Evolutionary conservation across 2,329 filamentous ascomycete species (phyloP).

Genomic region (Chaetomiaceae sp.): DNA sequence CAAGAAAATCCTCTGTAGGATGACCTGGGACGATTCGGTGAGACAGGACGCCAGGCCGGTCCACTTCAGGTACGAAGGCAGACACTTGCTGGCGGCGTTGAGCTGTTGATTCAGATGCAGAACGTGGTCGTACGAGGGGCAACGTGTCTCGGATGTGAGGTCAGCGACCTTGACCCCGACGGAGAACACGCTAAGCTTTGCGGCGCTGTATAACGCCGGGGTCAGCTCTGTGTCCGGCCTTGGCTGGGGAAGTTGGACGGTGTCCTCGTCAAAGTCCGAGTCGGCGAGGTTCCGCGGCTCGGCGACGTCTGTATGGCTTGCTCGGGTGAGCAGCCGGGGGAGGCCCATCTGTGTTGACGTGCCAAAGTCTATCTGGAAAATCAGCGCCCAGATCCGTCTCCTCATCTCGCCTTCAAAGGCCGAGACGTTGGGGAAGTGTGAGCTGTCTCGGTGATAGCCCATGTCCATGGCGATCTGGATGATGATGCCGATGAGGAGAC

Average conservation of each 20-base stretch:
- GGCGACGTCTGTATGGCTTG: constrained; percentile 44
- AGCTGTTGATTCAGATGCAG: too few species aligned
- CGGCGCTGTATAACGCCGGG: constrained; percentile 23
- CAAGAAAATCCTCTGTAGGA: too few species aligned
- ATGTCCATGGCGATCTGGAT: constrained; percentile 29
- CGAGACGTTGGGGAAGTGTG: constrained; percentile 38
- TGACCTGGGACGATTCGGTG: too few species aligned
- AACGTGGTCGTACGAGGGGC: too few species aligned
- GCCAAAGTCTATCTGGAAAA: constrained; percentile 44
- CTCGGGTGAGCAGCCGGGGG: constrained; percentile 42
- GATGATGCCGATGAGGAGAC: constrained; percentile 28
- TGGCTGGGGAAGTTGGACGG: constrained; percentile 39
- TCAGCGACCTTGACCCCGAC: too few species aligned
- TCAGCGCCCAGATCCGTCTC: constrained; percentile 41
- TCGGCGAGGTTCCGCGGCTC: constrained; percentile 46
- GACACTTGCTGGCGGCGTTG: too few species aligned
- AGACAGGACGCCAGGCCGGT: too few species aligned
- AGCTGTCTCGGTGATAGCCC: constrained; percentile 48
- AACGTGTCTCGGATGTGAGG: too few species aligned
- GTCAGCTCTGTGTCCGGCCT: constrained; percentile 42
- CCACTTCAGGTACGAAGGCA: too few species aligned
- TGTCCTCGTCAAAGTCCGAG: constrained; percentile 48
- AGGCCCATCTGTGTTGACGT: constrained; percentile 51
- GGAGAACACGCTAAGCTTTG: too few species aligned
- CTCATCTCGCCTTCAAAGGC: constrained; percentile 51